Base-by-base conservation (phyloP, 2,329 filamentous ascomycete species). In the Diaporthe citri region DNA sequence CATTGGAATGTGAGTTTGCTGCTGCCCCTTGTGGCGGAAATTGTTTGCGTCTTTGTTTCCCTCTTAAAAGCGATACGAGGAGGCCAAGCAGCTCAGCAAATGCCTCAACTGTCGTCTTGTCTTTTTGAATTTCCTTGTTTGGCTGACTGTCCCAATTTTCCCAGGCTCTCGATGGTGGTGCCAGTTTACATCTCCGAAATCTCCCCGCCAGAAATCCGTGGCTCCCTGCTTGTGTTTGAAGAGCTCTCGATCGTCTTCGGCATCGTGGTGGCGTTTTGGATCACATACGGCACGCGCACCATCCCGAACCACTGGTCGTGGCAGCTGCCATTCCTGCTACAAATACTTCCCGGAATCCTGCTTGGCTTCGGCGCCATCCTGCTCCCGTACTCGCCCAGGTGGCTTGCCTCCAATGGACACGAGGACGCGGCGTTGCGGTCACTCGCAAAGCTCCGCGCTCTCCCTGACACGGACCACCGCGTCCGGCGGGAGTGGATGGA, bases 311-410 rank as follows among this genome's bases (percentile, higher is more conserved):
- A 86, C 76, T 72, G 66, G 67, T 74, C 75, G 8, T 76, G 57
- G 56, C 82, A 86, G 4, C 81, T 89, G 0, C 87, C 87, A 0
- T 88, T 88, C 75, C 80, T 84, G 2, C 79, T 89, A 4, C 87
- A 88, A 72, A 76, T 77, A 17, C n/a, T 76, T 12, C 72, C 71
- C 2, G 85, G 83, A 7, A 73, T 84, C 4, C 78, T 76, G 4
- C 73, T 77, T 31, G 81, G 83, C 34, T 57, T 79, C 41, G 85
- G 86, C 8, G 86, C 88, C 52, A 76, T 79, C 46, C 84, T 88
- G 78, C 83, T 88, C 56, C 90, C 90, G 0, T 90, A 87, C 78
- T 90, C 89, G 0, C 89, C 89, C 0, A 84, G 89, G 41, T 91
- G 89, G 80, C 84, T 91, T 0, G 85, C 84, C 10, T 85, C 84